phyloP scores from a whole-genome alignment of 176 grass and related monocot species.

The Alopecurus myosuroides region DNA sequence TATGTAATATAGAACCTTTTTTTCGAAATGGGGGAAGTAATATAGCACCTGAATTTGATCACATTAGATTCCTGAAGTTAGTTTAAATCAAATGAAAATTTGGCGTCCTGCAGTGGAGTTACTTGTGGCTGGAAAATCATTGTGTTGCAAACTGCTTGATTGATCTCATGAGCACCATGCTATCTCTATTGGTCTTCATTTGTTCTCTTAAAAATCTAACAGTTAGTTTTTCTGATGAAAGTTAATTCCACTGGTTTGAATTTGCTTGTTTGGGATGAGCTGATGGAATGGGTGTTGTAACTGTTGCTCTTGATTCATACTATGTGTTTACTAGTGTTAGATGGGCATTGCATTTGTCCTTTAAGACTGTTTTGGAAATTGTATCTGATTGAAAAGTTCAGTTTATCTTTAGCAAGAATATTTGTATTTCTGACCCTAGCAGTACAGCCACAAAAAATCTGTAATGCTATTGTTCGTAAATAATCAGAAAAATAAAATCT shows the following conservation, averaged over 20 bases:
- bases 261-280: neutral
- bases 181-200: neutral
- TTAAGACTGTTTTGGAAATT: neutral
- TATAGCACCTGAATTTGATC: neutral
- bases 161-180: neutral
- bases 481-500: neutral
- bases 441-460: neutral
- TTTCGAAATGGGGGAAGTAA: too few relatives aligned
- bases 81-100: neutral
- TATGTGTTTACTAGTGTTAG: neutral
- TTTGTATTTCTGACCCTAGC: neutral
- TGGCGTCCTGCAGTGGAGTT: neutral
- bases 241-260: neutral
- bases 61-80: neutral
- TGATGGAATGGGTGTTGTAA: neutral
- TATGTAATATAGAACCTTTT: neutral
- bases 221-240: neutral
- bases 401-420: neutral
- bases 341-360: neutral
- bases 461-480: neutral
- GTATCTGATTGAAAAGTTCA: neutral
- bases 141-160: slow-evolving; percentile 2
- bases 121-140: neutral
- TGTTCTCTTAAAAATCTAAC: neutral
- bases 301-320: neutral